Base-by-base conservation (phyloP, 768 basidiomycete species). In the Lactarius hengduanensis region DNA sequence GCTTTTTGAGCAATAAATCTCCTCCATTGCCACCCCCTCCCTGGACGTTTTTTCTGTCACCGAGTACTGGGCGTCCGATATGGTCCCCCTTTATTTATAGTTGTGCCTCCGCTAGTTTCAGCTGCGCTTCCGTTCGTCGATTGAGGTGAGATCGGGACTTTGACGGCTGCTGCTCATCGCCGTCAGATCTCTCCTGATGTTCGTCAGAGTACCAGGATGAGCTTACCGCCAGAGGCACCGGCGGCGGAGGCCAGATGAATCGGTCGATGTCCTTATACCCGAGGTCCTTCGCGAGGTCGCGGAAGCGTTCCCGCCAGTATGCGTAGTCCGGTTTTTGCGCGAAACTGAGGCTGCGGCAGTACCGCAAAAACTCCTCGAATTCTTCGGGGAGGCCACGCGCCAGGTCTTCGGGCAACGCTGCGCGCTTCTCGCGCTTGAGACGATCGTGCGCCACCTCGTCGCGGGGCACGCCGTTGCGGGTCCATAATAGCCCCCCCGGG, bases 391-490 rank as follows among this genome's bases (percentile, higher is more conserved):
- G 76, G 20, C 87, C 86, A 56, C 82, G 81, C 66, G 89, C 92
- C 30, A 92, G 78, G 45, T 85, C 82, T 70, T 90, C 88, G 36
- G 89, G 85, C 0, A 78, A 79, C 1, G 88, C 85, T 41, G 73
- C 75, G 53, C 79, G 79, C 73, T 92, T 92, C 65, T 84, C 85
- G n/a, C 80, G 26, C 28, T 28, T 28, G 28, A 92, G 76, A 3
- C 79, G 80, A 34, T 82, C 78, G 74, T 91, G 90, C 11, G 84
- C 85, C n/a, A 78, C 80, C 26, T 86, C 83, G 7, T 86, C 86
- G 70, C 88, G 89, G 9, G 90, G 90, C 18, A 92, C 83, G n/a
- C 90, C 90, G 67, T 89, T 88, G 28, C 90, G 83, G 47, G 89
- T 92, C 90, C 90, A 92, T 20, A 83, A 77, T 28, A 92, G 82